phyloP scores from a whole-genome alignment of 345 rosid genomes.

The Aquilaria sinensis region DNA sequence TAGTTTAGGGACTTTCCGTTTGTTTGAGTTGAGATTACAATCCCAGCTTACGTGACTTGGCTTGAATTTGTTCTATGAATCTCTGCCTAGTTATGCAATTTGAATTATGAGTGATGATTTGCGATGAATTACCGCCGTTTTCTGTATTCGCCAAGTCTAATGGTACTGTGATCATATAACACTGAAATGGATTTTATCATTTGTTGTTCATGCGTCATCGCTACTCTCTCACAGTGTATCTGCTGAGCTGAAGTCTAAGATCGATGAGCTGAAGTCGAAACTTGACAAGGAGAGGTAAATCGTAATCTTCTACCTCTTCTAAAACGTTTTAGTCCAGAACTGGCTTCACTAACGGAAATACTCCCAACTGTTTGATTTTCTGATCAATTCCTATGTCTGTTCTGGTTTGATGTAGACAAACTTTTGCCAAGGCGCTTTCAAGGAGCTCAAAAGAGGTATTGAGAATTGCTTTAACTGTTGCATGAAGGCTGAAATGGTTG shows the following conservation, averaged over 20 bases:
- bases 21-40: too few relatives aligned
- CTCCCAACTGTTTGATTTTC: too few relatives aligned
- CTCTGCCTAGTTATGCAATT: too few relatives aligned
- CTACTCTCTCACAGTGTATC: constrained; percentile 46
- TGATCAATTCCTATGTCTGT: constrained; percentile 3
- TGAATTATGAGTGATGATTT: too few relatives aligned
- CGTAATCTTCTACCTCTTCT: neutral
- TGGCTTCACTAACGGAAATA: neutral
- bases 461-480: neutral
- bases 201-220: too few relatives aligned
- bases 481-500: neutral
- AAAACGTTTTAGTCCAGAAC: neutral
- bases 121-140: too few relatives aligned
- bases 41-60: too few relatives aligned
- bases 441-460: constrained; percentile 83
- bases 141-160: too few relatives aligned
- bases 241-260: constrained; percentile 57
- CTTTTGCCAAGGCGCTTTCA: constrained; percentile 52
- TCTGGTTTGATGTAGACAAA: constrained; percentile 41
- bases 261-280: constrained; percentile 63
- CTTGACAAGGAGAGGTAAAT: constrained; percentile 76
- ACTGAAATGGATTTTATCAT: too few relatives aligned
- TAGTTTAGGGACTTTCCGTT: neutral
- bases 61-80: too few relatives aligned
- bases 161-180: too few relatives aligned